Conservation (phyloP, 805 yeast species). For the Candida chauliodis region DNA sequence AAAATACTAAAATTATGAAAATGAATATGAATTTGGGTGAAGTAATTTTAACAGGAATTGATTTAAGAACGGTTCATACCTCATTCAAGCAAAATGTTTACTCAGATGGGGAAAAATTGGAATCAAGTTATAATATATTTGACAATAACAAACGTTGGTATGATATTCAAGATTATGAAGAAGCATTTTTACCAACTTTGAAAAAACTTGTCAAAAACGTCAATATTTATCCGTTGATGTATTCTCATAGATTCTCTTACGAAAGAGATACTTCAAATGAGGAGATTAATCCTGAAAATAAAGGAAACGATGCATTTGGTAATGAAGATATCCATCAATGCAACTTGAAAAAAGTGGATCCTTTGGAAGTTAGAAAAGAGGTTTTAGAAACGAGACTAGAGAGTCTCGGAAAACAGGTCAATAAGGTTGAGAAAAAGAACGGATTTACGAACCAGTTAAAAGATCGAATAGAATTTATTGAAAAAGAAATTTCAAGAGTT, state of each 20-base stretch:
- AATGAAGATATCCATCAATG: conserved; percentile 30
- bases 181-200: conserved; percentile 45
- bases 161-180: conserved; percentile 59
- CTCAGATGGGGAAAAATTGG: conserved; percentile 7
- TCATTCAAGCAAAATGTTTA: conserved; percentile 35
- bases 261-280: conserved; percentile 61
- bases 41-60: conserved; percentile 51
- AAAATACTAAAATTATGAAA: conserved; percentile 46
- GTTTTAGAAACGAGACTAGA: conserved; percentile 23
- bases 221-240: conserved; percentile 57
- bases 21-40: conserved; percentile 69
- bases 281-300: conserved; percentile 39
- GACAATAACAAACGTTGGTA: conserved; percentile 61
- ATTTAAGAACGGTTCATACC: conserved; percentile 55
- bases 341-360: conserved; percentile 21
- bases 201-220: conserved; percentile 38
- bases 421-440: conserved; percentile 10
- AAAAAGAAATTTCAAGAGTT: conserved; percentile 14
- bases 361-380: conserved; percentile 26
- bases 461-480: conserved; percentile 19
- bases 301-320: conserved; percentile 12
- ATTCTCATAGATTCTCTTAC: conserved; percentile 68
- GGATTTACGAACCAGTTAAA: conserved; percentile 7
- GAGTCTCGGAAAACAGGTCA: conserved; percentile 19
- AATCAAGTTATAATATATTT: conserved; percentile 31